These are phyloP conservation scores for Tetragonia tetragonoides DNA, from an alignment of 148 eudicot genomes.

Conservation along the genomic window DNA sequence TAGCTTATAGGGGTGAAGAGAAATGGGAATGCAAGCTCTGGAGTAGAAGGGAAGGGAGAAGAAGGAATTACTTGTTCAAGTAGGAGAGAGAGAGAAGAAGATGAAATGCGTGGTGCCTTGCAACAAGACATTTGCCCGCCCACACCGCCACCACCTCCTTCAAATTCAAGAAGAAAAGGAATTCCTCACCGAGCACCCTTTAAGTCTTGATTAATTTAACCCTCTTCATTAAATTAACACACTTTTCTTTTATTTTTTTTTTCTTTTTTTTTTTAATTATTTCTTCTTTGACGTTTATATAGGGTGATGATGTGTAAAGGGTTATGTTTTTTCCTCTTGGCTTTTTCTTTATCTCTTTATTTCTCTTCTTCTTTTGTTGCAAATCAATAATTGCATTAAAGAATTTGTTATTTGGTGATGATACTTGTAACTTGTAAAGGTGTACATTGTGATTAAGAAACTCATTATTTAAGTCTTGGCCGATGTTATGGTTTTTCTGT, in stretches of 20 bases:
- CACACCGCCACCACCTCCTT: slow-evolving; percentile 68
- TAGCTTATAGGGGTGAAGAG: slow-evolving; percentile 87
- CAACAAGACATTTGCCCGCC: slow-evolving; percentile 62
- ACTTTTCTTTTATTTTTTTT: not conserved
- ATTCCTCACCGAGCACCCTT: slow-evolving; percentile 94
- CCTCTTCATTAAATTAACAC: not conserved
- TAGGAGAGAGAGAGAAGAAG: slow-evolving; percentile 45
- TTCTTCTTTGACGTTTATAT: not conserved
- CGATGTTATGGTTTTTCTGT: slow-evolving; percentile 1
- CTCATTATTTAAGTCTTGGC: not conserved
- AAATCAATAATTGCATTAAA: not conserved
- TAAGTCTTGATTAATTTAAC: slow-evolving; percentile 40
- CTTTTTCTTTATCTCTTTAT: not conserved
- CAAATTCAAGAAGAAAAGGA: slow-evolving; percentile 75
- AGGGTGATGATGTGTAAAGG: not conserved
- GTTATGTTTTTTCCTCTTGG: not conserved
- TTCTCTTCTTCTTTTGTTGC: not conserved
- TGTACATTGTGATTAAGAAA: slow-evolving; percentile 11
- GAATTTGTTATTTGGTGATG: not conserved
- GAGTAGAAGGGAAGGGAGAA: slow-evolving; percentile 51
- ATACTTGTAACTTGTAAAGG: not conserved
- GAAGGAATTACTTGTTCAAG: slow-evolving; percentile 28
- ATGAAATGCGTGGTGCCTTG: slow-evolving; percentile 55
- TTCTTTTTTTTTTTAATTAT: not conserved
- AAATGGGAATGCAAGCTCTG: slow-evolving; percentile 78